Conservation (phyloP, 805 yeast genomes). For the Brettanomyces nanus region DNA sequence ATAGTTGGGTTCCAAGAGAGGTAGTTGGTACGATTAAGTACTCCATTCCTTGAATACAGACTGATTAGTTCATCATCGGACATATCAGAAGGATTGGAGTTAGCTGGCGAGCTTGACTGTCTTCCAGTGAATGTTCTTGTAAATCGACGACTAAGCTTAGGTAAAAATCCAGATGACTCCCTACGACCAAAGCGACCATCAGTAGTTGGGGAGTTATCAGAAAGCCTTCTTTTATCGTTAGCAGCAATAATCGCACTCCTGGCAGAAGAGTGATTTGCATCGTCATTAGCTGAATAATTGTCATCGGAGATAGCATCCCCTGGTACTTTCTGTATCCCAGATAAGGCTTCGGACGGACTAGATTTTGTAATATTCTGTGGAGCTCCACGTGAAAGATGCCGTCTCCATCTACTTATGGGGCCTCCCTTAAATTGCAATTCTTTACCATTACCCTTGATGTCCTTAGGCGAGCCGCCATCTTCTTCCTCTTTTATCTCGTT, state of each 20-base stretch:
- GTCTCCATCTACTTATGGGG: background rate
- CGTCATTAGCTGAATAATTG: background rate
- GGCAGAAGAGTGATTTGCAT: background rate
- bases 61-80: conserved; percentile 26
- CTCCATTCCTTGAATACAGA: conserved; percentile 13
- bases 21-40: conserved; percentile 37
- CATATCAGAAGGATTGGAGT: conserved; percentile 6
- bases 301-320: conserved; percentile 1
- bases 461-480: background rate
- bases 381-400: background rate
- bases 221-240: conserved; percentile 4
- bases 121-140: conserved; percentile 12
- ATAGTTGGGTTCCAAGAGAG: conserved; percentile 87
- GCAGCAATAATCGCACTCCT: background rate
- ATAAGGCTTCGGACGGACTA: background rate
- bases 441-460: background rate
- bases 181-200: background rate
- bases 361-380: background rate
- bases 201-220: conserved; percentile 1
- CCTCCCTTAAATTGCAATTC: background rate
- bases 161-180: background rate
- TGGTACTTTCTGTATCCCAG: background rate
- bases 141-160: conserved; percentile 4
- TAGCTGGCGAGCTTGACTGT: conserved; percentile 1
- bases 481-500: conserved; percentile 7